phyloP scores from a whole-genome alignment of 495 filamentous ascomycete genomes.

The Tuber umbilicatum region DNA sequence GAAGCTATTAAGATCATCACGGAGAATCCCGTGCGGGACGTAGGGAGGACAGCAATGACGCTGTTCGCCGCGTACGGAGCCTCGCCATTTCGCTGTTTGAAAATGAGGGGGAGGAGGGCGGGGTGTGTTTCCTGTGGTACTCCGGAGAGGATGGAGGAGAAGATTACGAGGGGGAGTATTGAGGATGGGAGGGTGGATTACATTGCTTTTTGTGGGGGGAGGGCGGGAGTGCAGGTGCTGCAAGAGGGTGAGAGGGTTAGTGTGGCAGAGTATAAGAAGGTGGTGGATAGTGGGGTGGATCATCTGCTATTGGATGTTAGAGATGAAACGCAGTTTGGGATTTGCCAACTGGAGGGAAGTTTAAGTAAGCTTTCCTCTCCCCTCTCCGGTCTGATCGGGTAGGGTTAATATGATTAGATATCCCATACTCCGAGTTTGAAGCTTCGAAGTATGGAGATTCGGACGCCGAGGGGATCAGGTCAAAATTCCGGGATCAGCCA shows the following conservation, averaged over 20 bases:
- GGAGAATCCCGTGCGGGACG: background rate
- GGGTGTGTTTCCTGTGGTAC: conserved; percentile 64
- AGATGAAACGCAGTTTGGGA: conserved; percentile 76
- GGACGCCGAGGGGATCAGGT: conserved; percentile 2
- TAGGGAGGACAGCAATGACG: conserved; percentile 41
- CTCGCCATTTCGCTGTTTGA: conserved; percentile 62
- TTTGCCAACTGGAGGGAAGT: conserved; percentile 64
- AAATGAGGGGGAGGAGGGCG: conserved; percentile 58
- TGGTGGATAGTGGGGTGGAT: conserved; percentile 5
- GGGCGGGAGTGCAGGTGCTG: background rate
- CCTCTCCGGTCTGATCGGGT: background rate
- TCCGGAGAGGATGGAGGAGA: conserved; percentile 47
- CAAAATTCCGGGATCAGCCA: conserved; percentile 2
- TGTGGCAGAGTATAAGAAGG: conserved; percentile 17
- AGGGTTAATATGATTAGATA: conserved; percentile 12
- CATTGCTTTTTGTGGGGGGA: conserved; percentile 23
- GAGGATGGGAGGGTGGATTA: conserved; percentile 23
- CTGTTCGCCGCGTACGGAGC: conserved; percentile 44
- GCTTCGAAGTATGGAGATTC: conserved; percentile 9
- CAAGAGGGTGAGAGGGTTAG: conserved; percentile 19
- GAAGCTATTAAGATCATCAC: conserved; percentile 80
- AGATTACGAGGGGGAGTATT: conserved; percentile 35
- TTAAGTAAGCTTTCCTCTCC: conserved; percentile 46
- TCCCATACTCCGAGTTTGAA: conserved; percentile 26
- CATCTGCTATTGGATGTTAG: conserved; percentile 57